phyloP scores from a whole-genome alignment of 495 filamentous ascomycete genomes.

The Astrothelium subdiscretum region DNA sequence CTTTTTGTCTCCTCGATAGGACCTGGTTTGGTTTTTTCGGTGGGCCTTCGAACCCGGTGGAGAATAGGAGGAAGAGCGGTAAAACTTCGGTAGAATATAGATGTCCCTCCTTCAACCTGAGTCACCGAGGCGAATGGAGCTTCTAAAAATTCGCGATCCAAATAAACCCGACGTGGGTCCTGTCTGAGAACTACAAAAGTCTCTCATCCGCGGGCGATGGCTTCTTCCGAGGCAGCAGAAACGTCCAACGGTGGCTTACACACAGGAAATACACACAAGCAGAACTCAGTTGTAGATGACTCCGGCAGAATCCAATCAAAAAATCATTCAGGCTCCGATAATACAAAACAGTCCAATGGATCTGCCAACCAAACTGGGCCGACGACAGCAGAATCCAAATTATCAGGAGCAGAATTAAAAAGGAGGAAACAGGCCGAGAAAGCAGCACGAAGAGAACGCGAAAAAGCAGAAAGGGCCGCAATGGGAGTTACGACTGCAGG shows the following conservation, averaged over 20 bases:
- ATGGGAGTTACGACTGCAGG: constrained; percentile 15
- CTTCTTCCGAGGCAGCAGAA: not conserved
- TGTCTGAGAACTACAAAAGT: not conserved
- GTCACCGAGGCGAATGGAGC: too few relatives aligned
- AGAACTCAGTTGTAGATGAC: not conserved
- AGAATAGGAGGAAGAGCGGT: too few relatives aligned
- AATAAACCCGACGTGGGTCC: too few relatives aligned
- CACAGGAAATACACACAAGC: not conserved
- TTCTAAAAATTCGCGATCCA: too few relatives aligned
- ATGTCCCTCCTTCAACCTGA: too few relatives aligned
- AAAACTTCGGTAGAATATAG: too few relatives aligned
- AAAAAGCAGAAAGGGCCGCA: constrained; percentile 20
- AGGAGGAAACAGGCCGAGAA: constrained; percentile 32
- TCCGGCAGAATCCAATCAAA: not conserved
- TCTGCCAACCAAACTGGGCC: not conserved
- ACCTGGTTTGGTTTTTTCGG: too few relatives aligned
- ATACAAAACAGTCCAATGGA: not conserved
- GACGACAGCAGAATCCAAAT: constrained; percentile 6
- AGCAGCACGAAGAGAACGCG: constrained; percentile 23
- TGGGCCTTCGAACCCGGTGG: too few relatives aligned
- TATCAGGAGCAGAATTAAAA: constrained; percentile 26
- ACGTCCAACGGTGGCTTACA: not conserved
- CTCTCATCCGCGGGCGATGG: not conserved
- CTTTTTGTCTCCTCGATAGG: too few relatives aligned
- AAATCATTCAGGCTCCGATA: not conserved